Evolutionary conservation across 2,329 filamentous ascomycete genomes (phyloP), one percentile per base, ranked within the genome.

Genomic region (Leptographium radiaticola): DNA sequence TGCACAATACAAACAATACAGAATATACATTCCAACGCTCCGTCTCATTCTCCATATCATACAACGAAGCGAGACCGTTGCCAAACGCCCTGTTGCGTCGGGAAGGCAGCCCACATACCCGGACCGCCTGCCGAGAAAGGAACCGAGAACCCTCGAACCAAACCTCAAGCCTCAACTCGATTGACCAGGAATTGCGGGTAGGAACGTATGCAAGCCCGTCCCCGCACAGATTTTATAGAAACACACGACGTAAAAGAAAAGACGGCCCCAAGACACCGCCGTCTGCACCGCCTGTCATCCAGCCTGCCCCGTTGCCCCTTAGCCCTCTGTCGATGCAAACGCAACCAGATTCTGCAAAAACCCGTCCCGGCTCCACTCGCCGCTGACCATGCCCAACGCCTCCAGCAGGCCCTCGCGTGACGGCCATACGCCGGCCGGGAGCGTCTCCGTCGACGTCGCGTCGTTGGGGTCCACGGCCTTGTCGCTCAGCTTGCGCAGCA

Each of bases 301-400:
- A 25, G 25, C 25, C 25, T 25, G 25, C 25, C 25, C 25, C 25
- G 25, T 36, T 36, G 20, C n/a, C 45, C 18, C 40, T 53, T 53
- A 62, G 20, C 61, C 61, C 46, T 74, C 75, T 56, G 83, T 65
- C 47, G 70, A 74, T 46, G 79, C 78, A 68, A 81, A 86, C 49
- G 78, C 75, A 62, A 84, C 81, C 56, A 90, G 67, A 61, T 88
- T 80, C 62, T 80, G 80, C 56, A 90, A 68, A 60, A 89, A 74
- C 3, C 79, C 75, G 57, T 85, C 81, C 59, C 79, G 79, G 50
- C 81, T 71, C 73, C 79, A 80, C 60, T 81, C 78, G 2, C 72
- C 70, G 40, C 76, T 81, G 58, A 77, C 75, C 68, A 87, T 81
- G 60, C 81, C 76, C 61, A 89, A 68, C 18, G 83, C 81, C 16